Percentiles rank a stretch among this genome's conserved stretches.
These are phyloP conservation scores for Colletotrichum higginsianum DNA, from an alignment of 2,329 filamentous ascomycete genomes.

Conservation along the genomic window DNA sequence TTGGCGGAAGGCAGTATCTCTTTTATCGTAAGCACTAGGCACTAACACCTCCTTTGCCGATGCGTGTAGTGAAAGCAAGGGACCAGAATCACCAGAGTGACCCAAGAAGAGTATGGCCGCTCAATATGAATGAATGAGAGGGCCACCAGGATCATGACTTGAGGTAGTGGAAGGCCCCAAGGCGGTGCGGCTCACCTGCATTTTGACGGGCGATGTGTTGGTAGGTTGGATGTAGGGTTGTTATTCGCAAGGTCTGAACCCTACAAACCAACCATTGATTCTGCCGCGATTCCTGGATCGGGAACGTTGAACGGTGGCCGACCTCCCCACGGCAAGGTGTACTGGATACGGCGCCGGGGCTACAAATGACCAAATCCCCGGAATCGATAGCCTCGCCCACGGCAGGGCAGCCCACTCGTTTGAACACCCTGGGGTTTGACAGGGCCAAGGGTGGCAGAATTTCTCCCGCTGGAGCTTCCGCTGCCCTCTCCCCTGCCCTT, in stretches of 20 bases:
- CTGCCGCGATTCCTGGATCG: conserved; percentile 24
- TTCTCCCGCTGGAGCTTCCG: conserved; percentile 19
- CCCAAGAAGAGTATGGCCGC: neutral
- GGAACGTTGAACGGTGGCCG: conserved; percentile 17
- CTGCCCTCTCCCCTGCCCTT: conserved; percentile 14
- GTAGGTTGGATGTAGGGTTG: conserved; percentile 2
- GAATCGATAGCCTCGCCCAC: conserved; percentile 1
- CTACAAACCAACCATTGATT: conserved; percentile 23
- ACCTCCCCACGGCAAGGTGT: conserved; percentile 27
- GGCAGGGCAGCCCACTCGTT: conserved; percentile 18
- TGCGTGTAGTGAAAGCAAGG: conserved; percentile 11
- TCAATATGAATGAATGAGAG: conserved; percentile 5
- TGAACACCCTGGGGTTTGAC: conserved; percentile 15
- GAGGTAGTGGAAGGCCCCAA: conserved; percentile 4
- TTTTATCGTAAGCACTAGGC: neutral
- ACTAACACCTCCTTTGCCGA: neutral
- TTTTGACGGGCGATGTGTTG: conserved; percentile 15
- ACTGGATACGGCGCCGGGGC: conserved; percentile 14
- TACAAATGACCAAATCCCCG: conserved; percentile 30
- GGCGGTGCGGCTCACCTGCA: conserved; percentile 29
- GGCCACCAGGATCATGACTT: conserved; percentile 19
- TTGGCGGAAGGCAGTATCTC: neutral
- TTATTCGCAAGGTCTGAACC: neutral
- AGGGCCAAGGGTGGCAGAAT: conserved; percentile 22
- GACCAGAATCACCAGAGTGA: neutral